These are phyloP conservation scores for Fusarium denticulatum DNA, from an alignment of 2,329 filamentous ascomycete species.

Conservation along the genomic window DNA sequence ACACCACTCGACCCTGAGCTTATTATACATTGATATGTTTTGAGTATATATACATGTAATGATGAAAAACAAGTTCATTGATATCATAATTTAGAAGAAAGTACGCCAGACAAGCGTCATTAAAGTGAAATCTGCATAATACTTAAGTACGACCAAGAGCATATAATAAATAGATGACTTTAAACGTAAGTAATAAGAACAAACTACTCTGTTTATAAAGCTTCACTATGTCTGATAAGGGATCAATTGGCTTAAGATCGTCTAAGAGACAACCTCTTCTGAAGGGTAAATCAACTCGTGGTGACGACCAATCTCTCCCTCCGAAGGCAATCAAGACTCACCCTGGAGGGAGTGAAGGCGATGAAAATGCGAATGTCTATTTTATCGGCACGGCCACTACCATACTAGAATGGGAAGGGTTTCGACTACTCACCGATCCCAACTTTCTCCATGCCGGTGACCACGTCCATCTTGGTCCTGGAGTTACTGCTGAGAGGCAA, in stretches of 20 bases:
- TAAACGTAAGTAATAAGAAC: not conserved
- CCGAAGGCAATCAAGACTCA: conserved; percentile 26
- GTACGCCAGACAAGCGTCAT: conserved; percentile 15
- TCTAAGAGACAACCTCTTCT: conserved; percentile 25
- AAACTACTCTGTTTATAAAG: not conserved
- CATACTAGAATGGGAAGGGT: conserved; percentile 62
- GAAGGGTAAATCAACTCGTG: conserved; percentile 4
- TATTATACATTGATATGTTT: rapidly evolving
- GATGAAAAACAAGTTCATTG: no score
- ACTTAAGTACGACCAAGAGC: not conserved
- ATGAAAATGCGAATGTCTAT: conserved; percentile 52
- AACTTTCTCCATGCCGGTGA: conserved; percentile 74
- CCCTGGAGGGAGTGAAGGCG: conserved; percentile 14
- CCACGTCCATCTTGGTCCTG: conserved; percentile 73
- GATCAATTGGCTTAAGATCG: conserved; percentile 3
- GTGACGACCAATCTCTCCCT: conserved; percentile 11
- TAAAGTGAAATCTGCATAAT: not conserved
- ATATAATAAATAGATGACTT: not conserved
- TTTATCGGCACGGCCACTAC: conserved; percentile 68
- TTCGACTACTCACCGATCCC: conserved; percentile 66
- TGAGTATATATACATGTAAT: not conserved
- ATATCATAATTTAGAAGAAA: not conserved
- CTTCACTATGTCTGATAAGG: conserved; percentile 21
- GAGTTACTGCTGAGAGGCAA: conserved; percentile 62
- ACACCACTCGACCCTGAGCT: conserved; percentile 1